Base-by-base conservation (phyloP, 2,329 filamentous ascomycete genomes). In the Trichoderma guizhouense region DNA sequence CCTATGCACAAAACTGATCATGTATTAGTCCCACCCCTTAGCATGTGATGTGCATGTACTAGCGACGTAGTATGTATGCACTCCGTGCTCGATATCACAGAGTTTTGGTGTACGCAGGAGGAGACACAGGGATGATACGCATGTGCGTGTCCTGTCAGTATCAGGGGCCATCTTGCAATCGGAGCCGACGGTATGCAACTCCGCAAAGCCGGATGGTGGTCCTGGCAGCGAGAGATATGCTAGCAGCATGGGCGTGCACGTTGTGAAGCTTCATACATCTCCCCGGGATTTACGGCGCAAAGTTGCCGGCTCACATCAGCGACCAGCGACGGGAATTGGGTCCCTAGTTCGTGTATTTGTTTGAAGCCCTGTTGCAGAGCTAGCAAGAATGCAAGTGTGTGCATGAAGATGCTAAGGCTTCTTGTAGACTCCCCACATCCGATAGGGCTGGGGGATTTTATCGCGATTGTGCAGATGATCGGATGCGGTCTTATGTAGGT, bases 261-360 rank as follows among this genome's bases (percentile, higher is more conserved):
- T 32, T 43, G 32, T 43, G 5, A 60, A 15, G 36, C 18, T 34
- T 68, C 24, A 34, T 36, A 15, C 15, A 24, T 18, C n/a, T 51
- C 9, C n/a, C 43, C 39, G 30, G 34, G 18, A 64, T 18, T 7
- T 6, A 32, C 15, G 26, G 24, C 65, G 36, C 34, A 32, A 34
- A 24, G 55, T 14, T 60, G 55, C 65, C 55, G 65, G n/a, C 53
- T 61, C 65, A 69, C 36, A 32, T 69, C 65, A 51, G 36, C 65
- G 4, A 36, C 26, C 32, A 15, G 36, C 6, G 53, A 18, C 14
- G 36, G 21, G 26, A 51, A 12, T 7, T 21, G 12, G 18, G 1
- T 39, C 21, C 32, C 64, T 30, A 60, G 14, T 18, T 15, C n/a
- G n/a, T 18, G 24, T 39, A 53, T 34, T 8, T 28, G 47, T 26